Percentiles rank a stretch among this genome's conserved stretches.
These are phyloP conservation scores for Pseudozyma hubeiensis DNA, from an alignment of 1,284 basidiomycete genomes.

Conservation along the genomic window DNA sequence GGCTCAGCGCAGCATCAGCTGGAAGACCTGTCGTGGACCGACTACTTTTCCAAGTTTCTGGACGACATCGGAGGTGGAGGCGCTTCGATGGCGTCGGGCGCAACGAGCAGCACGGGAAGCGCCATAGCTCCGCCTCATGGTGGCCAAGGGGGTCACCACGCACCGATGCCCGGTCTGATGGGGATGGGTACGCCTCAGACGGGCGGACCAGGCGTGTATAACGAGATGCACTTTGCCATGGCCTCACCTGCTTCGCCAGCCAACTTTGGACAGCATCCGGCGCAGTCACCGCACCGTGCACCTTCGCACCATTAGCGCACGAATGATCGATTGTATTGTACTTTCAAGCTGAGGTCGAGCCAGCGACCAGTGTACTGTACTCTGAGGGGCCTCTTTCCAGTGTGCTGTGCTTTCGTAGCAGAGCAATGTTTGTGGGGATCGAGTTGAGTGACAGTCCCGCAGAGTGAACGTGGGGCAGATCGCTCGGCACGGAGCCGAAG, in stretches of 20 bases:
- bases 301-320: constrained; percentile 4
- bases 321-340: not conserved
- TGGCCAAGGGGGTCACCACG: constrained; percentile 2
- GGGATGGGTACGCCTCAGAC: constrained; percentile 6
- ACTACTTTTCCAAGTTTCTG: constrained; percentile 49
- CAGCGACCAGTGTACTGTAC: too few species aligned
- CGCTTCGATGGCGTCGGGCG: constrained; percentile 8
- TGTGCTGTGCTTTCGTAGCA: too few species aligned
- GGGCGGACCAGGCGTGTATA: constrained; percentile 3
- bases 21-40: constrained; percentile 52
- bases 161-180: constrained; percentile 7
- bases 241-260: constrained; percentile 19
- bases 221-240: constrained; percentile 37
- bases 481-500: not conserved
- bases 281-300: constrained; percentile 25
- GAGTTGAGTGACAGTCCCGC: too few species aligned
- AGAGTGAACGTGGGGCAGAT: too few species aligned
- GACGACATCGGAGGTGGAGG: constrained; percentile 40
- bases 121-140: not conserved
- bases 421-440: too few species aligned
- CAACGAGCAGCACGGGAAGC: constrained; percentile 10
- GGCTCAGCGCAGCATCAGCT: constrained; percentile 41
- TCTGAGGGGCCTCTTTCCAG: too few species aligned
- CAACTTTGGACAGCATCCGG: not conserved
- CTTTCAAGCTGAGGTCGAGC: not conserved